Evolutionary conservation across 192 early-diverging fungal genomes (phyloP).

Genomic region (Kickxella alabastrina): DNA sequence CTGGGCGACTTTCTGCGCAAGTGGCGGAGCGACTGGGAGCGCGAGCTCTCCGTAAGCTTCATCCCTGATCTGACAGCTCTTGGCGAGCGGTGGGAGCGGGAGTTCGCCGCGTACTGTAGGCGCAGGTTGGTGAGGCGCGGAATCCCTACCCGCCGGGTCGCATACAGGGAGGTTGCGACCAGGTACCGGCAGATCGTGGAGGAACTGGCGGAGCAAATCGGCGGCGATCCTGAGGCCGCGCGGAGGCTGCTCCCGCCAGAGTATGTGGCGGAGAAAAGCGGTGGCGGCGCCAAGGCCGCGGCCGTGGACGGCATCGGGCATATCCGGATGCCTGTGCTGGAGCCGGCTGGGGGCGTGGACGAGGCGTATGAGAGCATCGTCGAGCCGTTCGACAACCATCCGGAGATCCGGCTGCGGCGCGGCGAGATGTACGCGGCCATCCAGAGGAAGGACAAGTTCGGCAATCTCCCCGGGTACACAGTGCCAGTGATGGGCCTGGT

Average conservation of each 20-base stretch:
- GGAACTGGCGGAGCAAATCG: neutral
- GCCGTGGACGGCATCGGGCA: slow-evolving; percentile 1
- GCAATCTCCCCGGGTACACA: slow-evolving; percentile 21
- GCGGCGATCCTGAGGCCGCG: slow-evolving; percentile 6
- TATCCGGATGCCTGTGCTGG: slow-evolving; percentile 1
- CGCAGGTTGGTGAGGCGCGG: slow-evolving; percentile 10
- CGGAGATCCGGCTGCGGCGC: slow-evolving; percentile 19
- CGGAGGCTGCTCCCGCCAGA: slow-evolving; percentile 12
- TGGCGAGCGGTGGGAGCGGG: slow-evolving; percentile 18
- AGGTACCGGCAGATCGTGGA: slow-evolving; percentile 22
- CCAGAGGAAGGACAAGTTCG: neutral
- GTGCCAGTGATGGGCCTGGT: slow-evolving; percentile 35
- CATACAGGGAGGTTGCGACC: slow-evolving; percentile 11
- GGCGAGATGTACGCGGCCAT: slow-evolving; percentile 21
- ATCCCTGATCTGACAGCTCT: slow-evolving; percentile 22
- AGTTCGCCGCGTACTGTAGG: slow-evolving; percentile 26
- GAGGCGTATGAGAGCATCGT: slow-evolving; percentile 1
- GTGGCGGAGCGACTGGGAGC: slow-evolving; percentile 36
- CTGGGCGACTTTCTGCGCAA: slow-evolving; percentile 24
- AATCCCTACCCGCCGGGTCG: neutral
- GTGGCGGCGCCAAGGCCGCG: neutral
- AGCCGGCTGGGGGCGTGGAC: neutral
- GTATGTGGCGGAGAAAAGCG: neutral
- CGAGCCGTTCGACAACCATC: slow-evolving; percentile 26
- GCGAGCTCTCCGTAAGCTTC: slow-evolving; percentile 23